Evolutionary conservation across 2,329 filamentous ascomycete genomes (phyloP).

Genomic region (Aspergillus japonicus): DNA sequence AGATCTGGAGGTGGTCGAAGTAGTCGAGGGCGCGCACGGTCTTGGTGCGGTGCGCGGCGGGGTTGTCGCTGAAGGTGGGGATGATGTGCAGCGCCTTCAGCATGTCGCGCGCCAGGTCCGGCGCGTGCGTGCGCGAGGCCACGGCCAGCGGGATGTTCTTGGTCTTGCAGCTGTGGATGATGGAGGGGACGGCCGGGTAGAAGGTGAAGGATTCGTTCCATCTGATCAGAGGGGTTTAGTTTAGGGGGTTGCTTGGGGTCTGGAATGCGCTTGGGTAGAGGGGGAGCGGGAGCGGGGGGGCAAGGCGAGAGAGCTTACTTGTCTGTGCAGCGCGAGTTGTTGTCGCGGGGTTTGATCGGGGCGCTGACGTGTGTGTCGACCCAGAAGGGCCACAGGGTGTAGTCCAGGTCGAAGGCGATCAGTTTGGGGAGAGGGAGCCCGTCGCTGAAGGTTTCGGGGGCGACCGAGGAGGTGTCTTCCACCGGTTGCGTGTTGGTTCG

Average conservation of each 20-base stretch:
- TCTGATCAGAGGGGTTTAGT: slow-evolving; percentile 23
- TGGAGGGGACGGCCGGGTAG: slow-evolving; percentile 66
- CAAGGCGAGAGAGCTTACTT: slow-evolving; percentile 28
- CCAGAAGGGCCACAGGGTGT: slow-evolving; percentile 99
- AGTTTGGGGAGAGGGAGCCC: slow-evolving; percentile 74
- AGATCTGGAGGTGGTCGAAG: slow-evolving; percentile 61
- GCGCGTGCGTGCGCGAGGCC: slow-evolving; percentile 77
- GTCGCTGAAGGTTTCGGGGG: slow-evolving; percentile 60
- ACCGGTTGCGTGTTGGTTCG: slow-evolving; percentile 36
- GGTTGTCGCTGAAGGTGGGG: slow-evolving; percentile 42
- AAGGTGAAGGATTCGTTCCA: slow-evolving; percentile 68
- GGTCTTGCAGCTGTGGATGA: slow-evolving; percentile 62
- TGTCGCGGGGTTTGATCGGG: slow-evolving; percentile 65
- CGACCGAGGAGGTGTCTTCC: slow-evolving; percentile 35
- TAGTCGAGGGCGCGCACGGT: slow-evolving; percentile 52
- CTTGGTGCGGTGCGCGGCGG: slow-evolving; percentile 42
- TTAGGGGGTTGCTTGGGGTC: background rate
- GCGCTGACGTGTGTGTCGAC: slow-evolving; percentile 85
- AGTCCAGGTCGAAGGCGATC: slow-evolving; percentile 93
- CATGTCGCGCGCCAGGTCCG: slow-evolving; percentile 76
- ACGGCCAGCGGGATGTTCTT: slow-evolving; percentile 63
- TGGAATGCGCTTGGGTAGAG: background rate
- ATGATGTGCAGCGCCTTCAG: slow-evolving; percentile 69
- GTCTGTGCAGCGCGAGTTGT: slow-evolving; percentile 47
- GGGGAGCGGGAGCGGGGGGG: background rate